Evolutionary conservation across 169 alveolate species (phyloP).

Genomic region (Plasmodium knowlesi): DNA sequence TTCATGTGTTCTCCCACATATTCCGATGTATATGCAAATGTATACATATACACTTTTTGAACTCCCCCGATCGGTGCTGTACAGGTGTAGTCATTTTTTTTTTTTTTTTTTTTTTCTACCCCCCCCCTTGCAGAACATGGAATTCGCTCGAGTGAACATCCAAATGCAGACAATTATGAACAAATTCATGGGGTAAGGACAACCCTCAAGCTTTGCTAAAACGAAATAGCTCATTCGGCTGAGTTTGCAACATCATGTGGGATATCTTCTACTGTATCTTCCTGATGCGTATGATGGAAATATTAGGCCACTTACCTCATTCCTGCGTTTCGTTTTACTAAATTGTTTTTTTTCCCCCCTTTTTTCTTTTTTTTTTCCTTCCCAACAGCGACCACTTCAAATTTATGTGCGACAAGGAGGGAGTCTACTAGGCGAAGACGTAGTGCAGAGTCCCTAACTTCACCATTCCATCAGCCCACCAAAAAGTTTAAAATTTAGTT

Average conservation of each 20-base stretch:
- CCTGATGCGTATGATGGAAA: background rate
- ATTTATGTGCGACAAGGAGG: slow-evolving; percentile 74
- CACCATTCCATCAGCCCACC: background rate
- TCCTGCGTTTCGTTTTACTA: background rate
- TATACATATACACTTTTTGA: background rate
- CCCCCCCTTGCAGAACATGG: slow-evolving; percentile 37
- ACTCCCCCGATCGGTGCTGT: background rate
- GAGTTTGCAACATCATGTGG: background rate
- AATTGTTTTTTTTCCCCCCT: background rate
- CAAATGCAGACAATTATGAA: slow-evolving; percentile 87
- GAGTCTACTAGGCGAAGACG: slow-evolving; percentile 25
- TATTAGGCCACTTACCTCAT: background rate
- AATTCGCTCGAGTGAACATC: slow-evolving; percentile 83
- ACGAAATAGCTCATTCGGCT: background rate
- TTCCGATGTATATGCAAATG: background rate
- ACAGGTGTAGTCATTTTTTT: background rate
- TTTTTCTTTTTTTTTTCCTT: slow-evolving; percentile 2
- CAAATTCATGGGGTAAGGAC: slow-evolving; percentile 81
- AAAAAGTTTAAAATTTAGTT: background rate
- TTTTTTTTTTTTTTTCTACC: background rate
- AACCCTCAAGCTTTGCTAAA: background rate
- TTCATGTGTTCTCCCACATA: background rate
- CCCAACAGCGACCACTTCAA: slow-evolving; percentile 56
- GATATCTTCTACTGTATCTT: background rate
- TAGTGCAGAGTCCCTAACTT: background rate